Conservation (phyloP, 2,329 filamentous ascomycete genomes). For the Penicillium sp. region DNA sequence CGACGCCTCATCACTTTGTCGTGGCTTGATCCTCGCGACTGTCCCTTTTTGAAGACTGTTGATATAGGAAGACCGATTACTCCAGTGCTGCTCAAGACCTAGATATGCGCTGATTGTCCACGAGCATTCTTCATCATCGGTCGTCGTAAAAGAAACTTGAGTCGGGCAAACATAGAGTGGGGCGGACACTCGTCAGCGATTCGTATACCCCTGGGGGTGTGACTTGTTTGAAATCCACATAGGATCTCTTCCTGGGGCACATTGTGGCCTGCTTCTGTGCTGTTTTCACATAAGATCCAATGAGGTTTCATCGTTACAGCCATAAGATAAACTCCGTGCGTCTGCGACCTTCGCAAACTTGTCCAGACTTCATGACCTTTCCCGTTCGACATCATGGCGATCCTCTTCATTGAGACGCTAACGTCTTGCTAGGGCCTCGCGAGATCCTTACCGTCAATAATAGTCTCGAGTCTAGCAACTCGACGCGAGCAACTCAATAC, state of each 20-base stretch:
- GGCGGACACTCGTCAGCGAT: slow-evolving; percentile 13
- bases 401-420: background rate
- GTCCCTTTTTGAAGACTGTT: background rate
- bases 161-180: background rate
- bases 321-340: too few species aligned
- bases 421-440: background rate
- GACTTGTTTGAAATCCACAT: slow-evolving; percentile 4
- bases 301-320: background rate
- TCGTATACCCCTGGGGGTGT: slow-evolving; percentile 5
- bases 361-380: background rate
- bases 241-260: background rate
- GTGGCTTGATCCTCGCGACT: background rate
- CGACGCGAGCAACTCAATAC: background rate
- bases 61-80: background rate
- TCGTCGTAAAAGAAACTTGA: background rate
- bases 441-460: background rate
- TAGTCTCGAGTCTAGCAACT: background rate
- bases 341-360: background rate
- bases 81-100: background rate
- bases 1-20: slow-evolving; percentile 5
- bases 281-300: background rate
- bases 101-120: background rate
- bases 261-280: background rate
- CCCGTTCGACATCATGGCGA: background rate
- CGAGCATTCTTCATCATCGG: background rate